Evolutionary conservation across 768 basidiomycete genomes (phyloP), one percentile per base, ranked within the genome.

Genomic region (Boletus subparvulus): DNA sequence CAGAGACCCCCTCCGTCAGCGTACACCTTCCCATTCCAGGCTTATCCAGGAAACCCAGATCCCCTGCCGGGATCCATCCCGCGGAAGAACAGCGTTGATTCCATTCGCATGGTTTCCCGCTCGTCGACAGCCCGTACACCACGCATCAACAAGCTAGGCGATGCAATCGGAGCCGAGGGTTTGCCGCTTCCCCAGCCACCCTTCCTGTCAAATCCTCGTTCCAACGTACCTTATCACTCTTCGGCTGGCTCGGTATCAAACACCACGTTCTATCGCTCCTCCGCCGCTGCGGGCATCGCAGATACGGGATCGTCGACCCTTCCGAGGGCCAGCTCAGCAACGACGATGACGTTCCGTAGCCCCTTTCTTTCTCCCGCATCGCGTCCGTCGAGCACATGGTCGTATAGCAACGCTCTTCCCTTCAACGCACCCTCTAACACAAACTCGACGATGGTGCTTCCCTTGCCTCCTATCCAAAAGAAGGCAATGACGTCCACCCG

Each of bases 341-440:
- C 78, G 39, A 79, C 77, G 6, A 59, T 71, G 11, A 64, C 56
- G 14, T 89, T 90, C 75, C 82, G 88, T 26, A 74, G 81, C 0
- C 85, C 88, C 1, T 88, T 88, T 74, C 81, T 88, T 51, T 81
- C 85, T 4, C 88, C 88, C 0, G 79, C 86, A 1, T 86, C 84
- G 1, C 79, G 87, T n/a, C 86, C 86, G 0, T 72, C 79, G 5
- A 77, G 80, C 14, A 61, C 86, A 0, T 88, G 87, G 87, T 75
- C 81, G 0, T 77, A 78, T 7, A 28, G 44, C 52, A 61, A 58
- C 60, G 61, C 62, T 0, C 49, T 70, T n/a, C 61, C 58, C 30
- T 57, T 58, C 63, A 69, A 58, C 60, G 69, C 49, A 42, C 70
- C 63, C 41, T 69, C 63, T 13, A 67, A 55, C 24, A 69, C 74